phyloP scores from a whole-genome alignment of 768 basidiomycete genomes.

The Hemileccinum impolitum region DNA sequence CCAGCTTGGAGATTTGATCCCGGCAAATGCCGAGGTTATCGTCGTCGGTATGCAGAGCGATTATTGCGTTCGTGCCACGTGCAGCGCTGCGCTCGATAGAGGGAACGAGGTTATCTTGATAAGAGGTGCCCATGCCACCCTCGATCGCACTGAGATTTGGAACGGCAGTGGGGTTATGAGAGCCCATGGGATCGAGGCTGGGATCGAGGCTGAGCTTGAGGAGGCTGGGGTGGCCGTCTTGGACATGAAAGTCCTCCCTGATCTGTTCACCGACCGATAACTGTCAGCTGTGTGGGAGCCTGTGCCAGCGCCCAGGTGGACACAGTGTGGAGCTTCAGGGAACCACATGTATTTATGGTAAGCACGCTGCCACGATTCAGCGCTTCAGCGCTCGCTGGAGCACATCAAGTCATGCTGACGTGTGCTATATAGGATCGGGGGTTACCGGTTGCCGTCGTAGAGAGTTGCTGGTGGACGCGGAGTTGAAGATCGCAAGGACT shows the following conservation, averaged over 20 bases:
- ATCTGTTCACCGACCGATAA: constrained; percentile 56
- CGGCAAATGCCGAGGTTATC: constrained; percentile 55
- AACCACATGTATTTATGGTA: constrained; percentile 9
- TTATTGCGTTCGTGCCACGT: constrained; percentile 56
- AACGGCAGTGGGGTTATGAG: constrained; percentile 54
- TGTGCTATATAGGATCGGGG: neutral
- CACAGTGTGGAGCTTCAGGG: no score
- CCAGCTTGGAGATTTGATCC: constrained; percentile 45
- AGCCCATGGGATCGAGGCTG: constrained; percentile 49
- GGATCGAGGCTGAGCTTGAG: constrained; percentile 65
- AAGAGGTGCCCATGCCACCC: constrained; percentile 62
- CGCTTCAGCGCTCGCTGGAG: neutral
- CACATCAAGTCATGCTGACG: neutral
- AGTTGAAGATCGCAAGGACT: no score
- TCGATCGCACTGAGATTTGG: constrained; percentile 61
- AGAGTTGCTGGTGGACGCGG: no score
- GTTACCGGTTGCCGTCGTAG: no score
- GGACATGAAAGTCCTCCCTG: constrained; percentile 62
- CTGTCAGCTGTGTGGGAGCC: neutral
- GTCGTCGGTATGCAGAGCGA: constrained; percentile 69
- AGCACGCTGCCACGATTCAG: neutral
- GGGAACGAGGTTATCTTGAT: constrained; percentile 68
- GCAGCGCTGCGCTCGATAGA: constrained; percentile 54
- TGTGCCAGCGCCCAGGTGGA: no score
- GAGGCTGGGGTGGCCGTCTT: constrained; percentile 63